Conservation (phyloP, 2,329 filamentous ascomycete genomes). For the Ceratocystis albifundus region DNA sequence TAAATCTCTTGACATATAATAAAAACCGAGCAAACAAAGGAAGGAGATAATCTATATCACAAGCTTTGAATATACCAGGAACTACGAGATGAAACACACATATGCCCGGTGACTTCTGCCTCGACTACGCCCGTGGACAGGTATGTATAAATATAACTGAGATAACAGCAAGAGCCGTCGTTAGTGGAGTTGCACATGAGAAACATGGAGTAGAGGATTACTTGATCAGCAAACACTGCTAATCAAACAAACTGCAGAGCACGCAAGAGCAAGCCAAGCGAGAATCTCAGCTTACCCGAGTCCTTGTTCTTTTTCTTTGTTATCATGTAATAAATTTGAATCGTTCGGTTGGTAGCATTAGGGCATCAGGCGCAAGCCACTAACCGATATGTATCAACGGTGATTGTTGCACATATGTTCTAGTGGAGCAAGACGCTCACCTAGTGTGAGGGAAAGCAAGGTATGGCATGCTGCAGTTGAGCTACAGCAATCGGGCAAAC, state of each 20-base stretch:
- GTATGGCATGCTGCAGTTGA: not conserved
- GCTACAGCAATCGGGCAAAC: not conserved
- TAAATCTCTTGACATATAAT: no score
- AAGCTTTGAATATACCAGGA: no score
- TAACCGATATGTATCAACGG: not conserved
- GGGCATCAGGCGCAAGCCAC: not conserved
- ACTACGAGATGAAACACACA: no score
- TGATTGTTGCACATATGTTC: not conserved
- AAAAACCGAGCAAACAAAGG: no score
- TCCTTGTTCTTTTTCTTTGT: not conserved
- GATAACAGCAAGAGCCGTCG: not conserved
- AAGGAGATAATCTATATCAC: no score
- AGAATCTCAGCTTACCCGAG: not conserved
- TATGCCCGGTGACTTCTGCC: no score
- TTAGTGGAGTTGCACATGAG: not conserved
- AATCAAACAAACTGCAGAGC: no score
- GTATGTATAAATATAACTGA: no score
- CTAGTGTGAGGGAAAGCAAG: not conserved
- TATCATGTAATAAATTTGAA: not conserved
- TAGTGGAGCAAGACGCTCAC: not conserved
- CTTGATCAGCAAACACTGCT: not conserved
- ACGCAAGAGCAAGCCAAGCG: not conserved
- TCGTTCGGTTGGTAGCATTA: not conserved
- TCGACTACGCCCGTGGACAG: no score
- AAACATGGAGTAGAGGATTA: not conserved